Percentiles rank a stretch among this genome's conserved stretches.
phyloP scores from a whole-genome alignment of 352 stramenopile genomes.

The Elongisporangium prolatum region DNA sequence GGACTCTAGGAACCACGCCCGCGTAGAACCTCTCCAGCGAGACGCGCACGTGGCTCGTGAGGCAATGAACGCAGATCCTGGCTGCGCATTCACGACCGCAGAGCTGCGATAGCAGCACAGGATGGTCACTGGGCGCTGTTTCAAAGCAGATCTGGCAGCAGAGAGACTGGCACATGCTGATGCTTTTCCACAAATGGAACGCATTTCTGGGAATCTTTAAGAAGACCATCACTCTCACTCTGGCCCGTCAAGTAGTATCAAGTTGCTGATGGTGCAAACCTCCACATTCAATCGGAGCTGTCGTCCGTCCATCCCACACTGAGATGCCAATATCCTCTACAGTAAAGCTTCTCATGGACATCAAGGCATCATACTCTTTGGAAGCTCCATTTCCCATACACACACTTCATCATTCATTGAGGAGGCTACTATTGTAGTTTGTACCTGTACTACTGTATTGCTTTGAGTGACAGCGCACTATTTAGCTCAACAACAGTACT shows the following conservation, averaged over 20 bases:
- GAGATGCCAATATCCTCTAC: too few species aligned
- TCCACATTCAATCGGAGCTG: too few species aligned
- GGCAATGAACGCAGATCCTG: slow-evolving; percentile 15
- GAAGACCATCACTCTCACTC: neutral
- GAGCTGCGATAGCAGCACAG: slow-evolving; percentile 2
- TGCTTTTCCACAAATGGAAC: neutral
- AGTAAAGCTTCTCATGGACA: too few species aligned
- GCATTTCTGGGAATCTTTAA: neutral
- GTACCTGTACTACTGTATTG: neutral
- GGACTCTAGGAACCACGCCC: slow-evolving; percentile 22
- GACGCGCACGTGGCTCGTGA: slow-evolving; percentile 19
- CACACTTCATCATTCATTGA: too few species aligned
- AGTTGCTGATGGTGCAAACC: too few species aligned
- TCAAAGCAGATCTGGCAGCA: slow-evolving; percentile 33
- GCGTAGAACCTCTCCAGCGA: slow-evolving; percentile 20
- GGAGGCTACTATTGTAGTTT: neutral
- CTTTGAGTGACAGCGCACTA: neutral
- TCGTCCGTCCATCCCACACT: too few species aligned
- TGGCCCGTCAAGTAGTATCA: neutral
- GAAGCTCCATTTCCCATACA: too few species aligned
- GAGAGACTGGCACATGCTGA: neutral
- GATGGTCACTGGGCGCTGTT: neutral
- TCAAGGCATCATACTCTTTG: too few species aligned
- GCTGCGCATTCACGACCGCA: slow-evolving; percentile 18
- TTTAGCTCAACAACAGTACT: slow-evolving; percentile 1